Evolutionary conservation across 1,284 basidiomycete genomes (phyloP).

Genomic region (Athelia psychrophila): DNA sequence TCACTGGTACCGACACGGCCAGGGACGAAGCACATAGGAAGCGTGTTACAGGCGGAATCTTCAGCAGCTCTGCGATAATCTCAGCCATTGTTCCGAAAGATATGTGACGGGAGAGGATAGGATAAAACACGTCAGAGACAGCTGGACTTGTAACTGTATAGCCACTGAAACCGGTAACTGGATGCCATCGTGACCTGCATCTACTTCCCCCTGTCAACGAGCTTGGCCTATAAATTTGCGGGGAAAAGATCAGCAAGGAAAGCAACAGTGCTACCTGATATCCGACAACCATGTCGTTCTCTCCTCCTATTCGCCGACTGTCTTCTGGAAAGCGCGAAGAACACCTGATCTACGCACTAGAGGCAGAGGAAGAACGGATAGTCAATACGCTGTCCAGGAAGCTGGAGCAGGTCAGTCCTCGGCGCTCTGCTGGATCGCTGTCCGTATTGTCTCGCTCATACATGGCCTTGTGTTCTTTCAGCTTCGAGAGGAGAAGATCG

Average conservation of each 20-base stretch:
- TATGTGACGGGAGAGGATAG: too few relatives aligned
- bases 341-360: conserved; percentile 79
- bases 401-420: conserved; percentile 64
- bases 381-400: conserved; percentile 77
- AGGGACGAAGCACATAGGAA: conserved; percentile 63
- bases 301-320: conserved; percentile 56
- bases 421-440: conserved; percentile 2
- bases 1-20: conserved; percentile 57
- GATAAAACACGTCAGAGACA: too few relatives aligned
- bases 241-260: too few relatives aligned
- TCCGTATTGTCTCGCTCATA: background rate
- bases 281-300: conserved; percentile 51
- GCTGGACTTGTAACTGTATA: too few relatives aligned
- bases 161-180: too few relatives aligned
- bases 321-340: conserved; percentile 58
- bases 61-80: conserved; percentile 59
- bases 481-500: conserved; percentile 80
- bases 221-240: too few relatives aligned
- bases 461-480: conserved; percentile 23
- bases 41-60: conserved; percentile 86
- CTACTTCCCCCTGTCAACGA: too few relatives aligned
- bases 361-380: conserved; percentile 84
- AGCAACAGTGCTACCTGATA: background rate
- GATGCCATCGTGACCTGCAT: too few relatives aligned
- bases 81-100: conserved; percentile 12